Base-by-base conservation (phyloP, 1,139 yeast species). In the Sugiyamaella castrensis region DNA sequence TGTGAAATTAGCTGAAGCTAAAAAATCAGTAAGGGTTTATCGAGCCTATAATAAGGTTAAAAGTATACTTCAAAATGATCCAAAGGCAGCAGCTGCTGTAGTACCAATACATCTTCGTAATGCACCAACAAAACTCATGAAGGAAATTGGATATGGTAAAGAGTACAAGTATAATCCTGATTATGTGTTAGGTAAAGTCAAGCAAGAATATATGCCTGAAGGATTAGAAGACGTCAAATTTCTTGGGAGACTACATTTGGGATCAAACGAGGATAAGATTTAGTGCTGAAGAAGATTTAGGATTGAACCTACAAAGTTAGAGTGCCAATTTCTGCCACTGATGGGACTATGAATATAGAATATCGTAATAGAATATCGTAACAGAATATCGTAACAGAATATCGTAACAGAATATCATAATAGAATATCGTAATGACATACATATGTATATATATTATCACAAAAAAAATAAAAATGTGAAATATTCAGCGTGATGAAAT, bases 101-200 rank as follows among this genome's bases (percentile, higher is more conserved):
- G 65, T 70, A 1, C 74, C 74, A 0, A 50, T 70, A 27, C 98
- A 92, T 66, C 71, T 92, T 33, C 75, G 98, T 53, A 92, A 92
- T 66, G 98, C 98, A 0, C 98, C 98, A 1, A 94, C 98, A 0
- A 76, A 73, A 57, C 72, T 94, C 47, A 91, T 92, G 98, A 77
- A 81, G 53, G 95, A 87, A 46, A 64, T 91, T 55, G 98, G 96
- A 0, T 91, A 89, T 63, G 86, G 88, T 9, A 79, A 82, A 48
- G 82, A 81, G 15, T 92, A 92, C 69, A 87, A 88, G 64, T 94
- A 92, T 66, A 89, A 89, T 58, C 98, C 98, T 0, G 76, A 79
- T 54, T 92, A 66, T 65, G 71, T 71, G 39, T 80, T 82, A 53
- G 98, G 98, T 0, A 66, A 70, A 44, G 95, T 87, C 1, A 63